Conservation (phyloP, 768 basidiomycete genomes). For the Pisolithus sp. region DNA sequence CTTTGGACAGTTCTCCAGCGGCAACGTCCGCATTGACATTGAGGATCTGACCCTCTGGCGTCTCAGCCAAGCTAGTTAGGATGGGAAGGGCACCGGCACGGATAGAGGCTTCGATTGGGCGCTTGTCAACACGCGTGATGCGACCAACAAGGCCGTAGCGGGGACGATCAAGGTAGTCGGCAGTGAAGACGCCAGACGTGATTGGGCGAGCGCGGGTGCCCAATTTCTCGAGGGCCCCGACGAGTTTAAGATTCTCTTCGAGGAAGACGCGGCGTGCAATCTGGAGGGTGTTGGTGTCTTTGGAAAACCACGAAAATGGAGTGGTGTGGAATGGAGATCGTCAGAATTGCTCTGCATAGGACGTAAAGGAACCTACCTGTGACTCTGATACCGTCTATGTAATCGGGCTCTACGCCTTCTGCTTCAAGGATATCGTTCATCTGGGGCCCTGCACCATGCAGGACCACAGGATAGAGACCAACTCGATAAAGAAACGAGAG, state of each 20-base stretch:
- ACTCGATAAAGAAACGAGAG: constrained; percentile 95
- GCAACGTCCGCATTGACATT: constrained; percentile 99
- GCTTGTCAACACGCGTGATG: constrained; percentile 91
- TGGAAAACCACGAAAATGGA: neutral
- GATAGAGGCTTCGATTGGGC: constrained; percentile 94
- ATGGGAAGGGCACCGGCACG: constrained; percentile 95
- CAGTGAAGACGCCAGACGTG: constrained; percentile 95
- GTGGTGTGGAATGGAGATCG: neutral
- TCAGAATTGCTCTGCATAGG: neutral
- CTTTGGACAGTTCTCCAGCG: constrained; percentile 95
- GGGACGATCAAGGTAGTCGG: constrained; percentile 89
- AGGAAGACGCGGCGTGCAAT: constrained; percentile 95
- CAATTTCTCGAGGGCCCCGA: constrained; percentile 85
- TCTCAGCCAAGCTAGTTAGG: constrained; percentile 90
- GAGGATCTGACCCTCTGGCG: constrained; percentile 92
- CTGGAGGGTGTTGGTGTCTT: constrained; percentile 89
- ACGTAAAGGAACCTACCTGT: constrained; percentile 57
- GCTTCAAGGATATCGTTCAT: constrained; percentile 89
- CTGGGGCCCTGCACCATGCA: constrained; percentile 96
- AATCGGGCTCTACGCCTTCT: constrained; percentile 92
- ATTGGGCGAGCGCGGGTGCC: constrained; percentile 97
- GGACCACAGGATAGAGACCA: constrained; percentile 94
- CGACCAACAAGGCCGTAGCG: constrained; percentile 96
- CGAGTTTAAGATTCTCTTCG: constrained; percentile 94
- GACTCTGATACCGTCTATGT: constrained; percentile 95